These are phyloP conservation scores for Xylariaceae sp. DNA, from an alignment of 2,329 filamentous ascomycete species.

Conservation along the genomic window DNA sequence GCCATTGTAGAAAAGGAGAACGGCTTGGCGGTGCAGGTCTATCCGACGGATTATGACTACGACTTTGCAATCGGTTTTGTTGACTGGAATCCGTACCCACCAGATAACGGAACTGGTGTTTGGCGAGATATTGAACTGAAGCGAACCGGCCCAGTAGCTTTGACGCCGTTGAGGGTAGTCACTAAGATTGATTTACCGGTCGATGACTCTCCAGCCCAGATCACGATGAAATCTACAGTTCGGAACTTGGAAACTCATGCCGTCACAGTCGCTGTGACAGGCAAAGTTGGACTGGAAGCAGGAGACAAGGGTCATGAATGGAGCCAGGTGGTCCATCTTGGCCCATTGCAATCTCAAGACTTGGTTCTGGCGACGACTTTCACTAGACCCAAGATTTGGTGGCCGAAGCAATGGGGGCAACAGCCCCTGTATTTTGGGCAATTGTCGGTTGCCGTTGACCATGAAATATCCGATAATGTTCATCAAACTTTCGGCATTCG, in stretches of 20 bases:
- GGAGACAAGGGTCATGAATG: conserved; percentile 24
- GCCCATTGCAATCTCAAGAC: conserved; percentile 35
- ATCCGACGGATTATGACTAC: conserved; percentile 56
- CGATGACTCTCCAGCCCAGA: conserved; percentile 28
- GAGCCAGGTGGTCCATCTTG: conserved; percentile 34
- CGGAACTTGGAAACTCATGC: conserved; percentile 38
- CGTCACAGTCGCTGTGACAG: conserved; percentile 35
- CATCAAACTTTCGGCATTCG: conserved; percentile 48
- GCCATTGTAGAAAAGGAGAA: conserved; percentile 39
- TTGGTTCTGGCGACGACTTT: conserved; percentile 37
- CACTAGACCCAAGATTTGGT: conserved; percentile 52
- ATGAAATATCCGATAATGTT: conserved; percentile 31
- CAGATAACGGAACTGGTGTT: conserved; percentile 60
- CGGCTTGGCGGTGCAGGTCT: conserved; percentile 48
- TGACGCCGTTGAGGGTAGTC: conserved; percentile 42
- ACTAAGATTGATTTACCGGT: conserved; percentile 37
- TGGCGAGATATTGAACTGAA: conserved; percentile 57
- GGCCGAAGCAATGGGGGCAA: conserved; percentile 56
- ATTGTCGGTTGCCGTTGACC: conserved; percentile 26
- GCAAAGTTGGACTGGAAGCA: conserved; percentile 33
- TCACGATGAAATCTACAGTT: conserved; percentile 37
- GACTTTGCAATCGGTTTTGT: conserved; percentile 58
- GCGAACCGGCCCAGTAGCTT: conserved; percentile 48
- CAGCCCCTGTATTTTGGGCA: conserved; percentile 47
- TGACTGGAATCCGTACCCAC: conserved; percentile 60